Evolutionary conservation across 106 monocot genomes (phyloP).

Genomic region (Acorus gramineus): DNA sequence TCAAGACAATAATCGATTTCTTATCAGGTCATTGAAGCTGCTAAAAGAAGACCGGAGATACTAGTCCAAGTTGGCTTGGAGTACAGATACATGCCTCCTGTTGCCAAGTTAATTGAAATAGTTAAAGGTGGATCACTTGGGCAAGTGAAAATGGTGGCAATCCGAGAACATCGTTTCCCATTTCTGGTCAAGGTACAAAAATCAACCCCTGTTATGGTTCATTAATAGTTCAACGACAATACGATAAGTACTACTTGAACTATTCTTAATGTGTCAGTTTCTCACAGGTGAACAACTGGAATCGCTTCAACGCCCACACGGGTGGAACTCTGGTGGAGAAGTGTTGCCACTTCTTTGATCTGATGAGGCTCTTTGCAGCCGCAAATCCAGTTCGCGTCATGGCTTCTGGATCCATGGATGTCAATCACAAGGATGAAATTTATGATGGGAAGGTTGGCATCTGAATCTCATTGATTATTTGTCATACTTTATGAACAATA

Average conservation of each 20-base stretch:
- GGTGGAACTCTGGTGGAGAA: constrained; percentile 95
- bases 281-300: constrained; percentile 83
- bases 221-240: neutral
- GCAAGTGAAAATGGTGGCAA: constrained; percentile 81
- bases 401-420: constrained; percentile 87
- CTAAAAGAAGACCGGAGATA: constrained; percentile 65
- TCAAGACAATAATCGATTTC: neutral
- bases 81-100: constrained; percentile 94
- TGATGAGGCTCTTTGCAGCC: constrained; percentile 77
- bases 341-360: constrained; percentile 96
- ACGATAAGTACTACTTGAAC: too few relatives aligned
- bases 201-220: neutral
- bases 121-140: constrained; percentile 62
- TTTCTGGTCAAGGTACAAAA: constrained; percentile 85
- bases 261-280: constrained; percentile 1
- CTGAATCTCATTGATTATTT: neutral
- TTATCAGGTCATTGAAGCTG: constrained; percentile 65
- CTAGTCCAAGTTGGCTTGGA: constrained; percentile 91
- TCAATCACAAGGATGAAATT: constrained; percentile 91
- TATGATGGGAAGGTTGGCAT: constrained; percentile 75
- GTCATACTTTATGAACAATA: too few relatives aligned
- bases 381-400: constrained; percentile 90
- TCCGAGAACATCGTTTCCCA: constrained; percentile 94
- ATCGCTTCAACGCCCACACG: constrained; percentile 75
- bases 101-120: constrained; percentile 74